Conservation (phyloP, 1,139 yeast species). For the Taphrina pruni region DNA sequence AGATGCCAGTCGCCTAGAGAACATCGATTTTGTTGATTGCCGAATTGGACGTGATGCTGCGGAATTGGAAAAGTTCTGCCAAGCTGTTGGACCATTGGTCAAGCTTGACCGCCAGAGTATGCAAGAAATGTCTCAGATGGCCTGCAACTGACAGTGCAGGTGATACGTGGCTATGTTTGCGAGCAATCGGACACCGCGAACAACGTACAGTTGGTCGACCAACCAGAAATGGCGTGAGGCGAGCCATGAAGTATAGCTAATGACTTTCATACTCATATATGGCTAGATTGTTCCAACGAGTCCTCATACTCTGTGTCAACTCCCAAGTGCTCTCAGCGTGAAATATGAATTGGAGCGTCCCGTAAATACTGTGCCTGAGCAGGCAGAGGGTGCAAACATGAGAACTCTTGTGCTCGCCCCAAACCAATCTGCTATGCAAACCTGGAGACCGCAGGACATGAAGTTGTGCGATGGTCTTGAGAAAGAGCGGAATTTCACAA, state of each 20-base stretch:
- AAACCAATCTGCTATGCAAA: not conserved
- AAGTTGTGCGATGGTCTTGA: too few species aligned
- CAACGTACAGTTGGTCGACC: not conserved
- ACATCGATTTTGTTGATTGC: slow-evolving; percentile 2
- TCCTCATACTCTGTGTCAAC: not conserved
- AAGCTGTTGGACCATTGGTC: not conserved
- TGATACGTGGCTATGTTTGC: not conserved
- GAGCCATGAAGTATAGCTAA: slow-evolving; percentile 7
- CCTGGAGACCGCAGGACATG: not conserved
- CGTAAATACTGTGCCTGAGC: not conserved
- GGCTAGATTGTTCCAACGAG: slow-evolving; percentile 5
- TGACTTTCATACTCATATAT: slow-evolving; percentile 10
- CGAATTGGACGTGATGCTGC: not conserved
- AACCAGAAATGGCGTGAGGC: slow-evolving; percentile 14
- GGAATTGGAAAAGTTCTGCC: not conserved
- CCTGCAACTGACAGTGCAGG: not conserved
- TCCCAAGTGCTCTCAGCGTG: not conserved
- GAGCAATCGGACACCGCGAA: not conserved
- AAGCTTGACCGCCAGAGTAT: not conserved
- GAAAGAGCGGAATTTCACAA: too few species aligned
- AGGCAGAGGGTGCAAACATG: not conserved
- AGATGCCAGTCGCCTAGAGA: slow-evolving; percentile 4
- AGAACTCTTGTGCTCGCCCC: not conserved
- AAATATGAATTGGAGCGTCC: not conserved
- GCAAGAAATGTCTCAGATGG: not conserved